Percentiles rank a stretch among this genome's conserved stretches.
Evolutionary conservation across 805 yeast species (phyloP).

Genomic region (Candida ficus): DNA sequence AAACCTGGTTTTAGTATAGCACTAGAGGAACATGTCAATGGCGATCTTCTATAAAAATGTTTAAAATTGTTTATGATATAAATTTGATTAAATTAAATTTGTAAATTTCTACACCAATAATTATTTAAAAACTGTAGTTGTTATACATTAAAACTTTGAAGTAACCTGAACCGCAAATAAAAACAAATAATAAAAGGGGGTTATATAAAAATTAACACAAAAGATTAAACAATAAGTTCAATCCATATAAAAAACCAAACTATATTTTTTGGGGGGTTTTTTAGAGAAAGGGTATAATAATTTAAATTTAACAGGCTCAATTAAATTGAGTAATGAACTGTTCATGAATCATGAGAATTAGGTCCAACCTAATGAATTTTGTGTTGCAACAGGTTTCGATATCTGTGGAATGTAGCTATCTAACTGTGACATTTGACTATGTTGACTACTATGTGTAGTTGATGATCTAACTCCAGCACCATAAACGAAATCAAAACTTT

Average conservation of each 20-base stretch:
- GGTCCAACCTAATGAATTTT: conserved; percentile 70
- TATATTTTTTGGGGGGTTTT: too few relatives aligned
- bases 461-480: conserved; percentile 21
- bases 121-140: too few relatives aligned
- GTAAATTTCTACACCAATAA: too few relatives aligned
- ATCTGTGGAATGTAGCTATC: conserved; percentile 39
- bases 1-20: neutral
- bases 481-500: conserved; percentile 15
- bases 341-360: conserved; percentile 12
- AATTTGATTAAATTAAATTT: too few relatives aligned
- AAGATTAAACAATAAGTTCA: neutral
- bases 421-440: conserved; percentile 22
- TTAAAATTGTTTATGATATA: neutral
- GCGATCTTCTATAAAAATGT: neutral
- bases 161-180: neutral
- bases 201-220: too few relatives aligned
- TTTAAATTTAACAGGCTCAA: neutral
- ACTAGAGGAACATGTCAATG: neutral
- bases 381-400: conserved; percentile 64
- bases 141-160: too few relatives aligned
- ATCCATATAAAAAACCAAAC: too few relatives aligned
- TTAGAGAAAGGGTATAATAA: neutral
- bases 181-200: too few relatives aligned
- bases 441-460: neutral
- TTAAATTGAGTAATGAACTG: too few relatives aligned